Evolutionary conservation across 139 green algal species (phyloP).

Genomic region (Deuterostichococcus epilithicus): DNA sequence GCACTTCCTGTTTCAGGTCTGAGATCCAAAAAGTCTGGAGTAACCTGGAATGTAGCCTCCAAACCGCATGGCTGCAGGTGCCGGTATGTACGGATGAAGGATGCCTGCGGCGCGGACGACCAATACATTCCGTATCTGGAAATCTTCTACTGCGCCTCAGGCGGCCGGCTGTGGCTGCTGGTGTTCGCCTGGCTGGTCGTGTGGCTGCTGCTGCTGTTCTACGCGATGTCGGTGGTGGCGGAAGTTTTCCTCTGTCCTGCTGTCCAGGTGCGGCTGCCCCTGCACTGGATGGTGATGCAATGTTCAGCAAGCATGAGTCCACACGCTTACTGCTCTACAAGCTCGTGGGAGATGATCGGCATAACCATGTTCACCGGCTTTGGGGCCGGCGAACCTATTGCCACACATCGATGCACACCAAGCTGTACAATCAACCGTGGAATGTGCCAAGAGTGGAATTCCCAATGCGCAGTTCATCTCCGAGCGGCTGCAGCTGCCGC

Average conservation of each 20-base stretch:
- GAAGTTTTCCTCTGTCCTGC: constrained; percentile 39
- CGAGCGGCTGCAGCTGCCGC: constrained; percentile 24
- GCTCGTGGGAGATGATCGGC: no score
- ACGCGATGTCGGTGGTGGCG: constrained; percentile 24
- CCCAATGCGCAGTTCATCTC: constrained; percentile 32
- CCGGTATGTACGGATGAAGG: constrained; percentile 24
- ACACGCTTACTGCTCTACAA: no score
- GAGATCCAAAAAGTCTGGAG: no score
- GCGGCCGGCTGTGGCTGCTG: constrained; percentile 5
- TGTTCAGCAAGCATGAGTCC: no score
- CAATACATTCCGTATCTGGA: constrained; percentile 33
- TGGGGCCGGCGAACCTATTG: no score
- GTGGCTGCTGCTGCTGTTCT: constrained; percentile 43
- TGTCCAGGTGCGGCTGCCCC: constrained; percentile 23
- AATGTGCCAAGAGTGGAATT: no score
- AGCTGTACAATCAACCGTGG: no score
- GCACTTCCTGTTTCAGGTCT: no score
- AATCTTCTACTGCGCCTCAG: constrained; percentile 24
- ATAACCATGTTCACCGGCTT: no score
- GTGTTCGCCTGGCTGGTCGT: constrained; percentile 11
- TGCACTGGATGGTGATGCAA: neutral
- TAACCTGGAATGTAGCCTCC: no score
- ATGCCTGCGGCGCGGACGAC: constrained; percentile 26
- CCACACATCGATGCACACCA: no score
- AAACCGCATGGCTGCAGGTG: constrained; percentile 27